Evolutionary conservation across 768 basidiomycete genomes (phyloP).

Genomic region (Hericium erinaceus): DNA sequence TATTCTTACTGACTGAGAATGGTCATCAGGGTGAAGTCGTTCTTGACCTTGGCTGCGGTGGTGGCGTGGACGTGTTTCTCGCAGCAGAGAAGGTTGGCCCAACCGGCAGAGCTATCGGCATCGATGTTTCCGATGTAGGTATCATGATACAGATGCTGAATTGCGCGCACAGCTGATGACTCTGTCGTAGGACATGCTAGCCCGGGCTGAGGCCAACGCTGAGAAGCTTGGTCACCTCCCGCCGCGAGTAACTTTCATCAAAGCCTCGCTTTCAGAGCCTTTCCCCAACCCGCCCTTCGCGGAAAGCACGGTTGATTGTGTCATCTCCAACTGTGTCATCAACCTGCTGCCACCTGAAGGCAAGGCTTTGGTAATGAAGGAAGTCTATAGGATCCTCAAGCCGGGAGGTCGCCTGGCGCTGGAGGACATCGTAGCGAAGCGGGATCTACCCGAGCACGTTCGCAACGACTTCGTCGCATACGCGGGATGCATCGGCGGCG

Average conservation of each 20-base stretch:
- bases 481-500: slow-evolving; percentile 39
- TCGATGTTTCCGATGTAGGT: slow-evolving; percentile 42
- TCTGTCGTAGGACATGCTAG: background rate
- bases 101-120: slow-evolving; percentile 40
- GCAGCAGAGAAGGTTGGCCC: slow-evolving; percentile 42
- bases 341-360: slow-evolving; percentile 36
- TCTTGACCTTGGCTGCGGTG: slow-evolving; percentile 49
- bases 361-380: slow-evolving; percentile 35
- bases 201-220: background rate
- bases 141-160: background rate
- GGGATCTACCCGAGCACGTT: slow-evolving; percentile 33
- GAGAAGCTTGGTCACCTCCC: background rate
- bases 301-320: slow-evolving; percentile 40
- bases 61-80: slow-evolving; percentile 46
- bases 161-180: too few relatives aligned
- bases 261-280: slow-evolving; percentile 30
- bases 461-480: slow-evolving; percentile 32
- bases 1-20: background rate
- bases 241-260: slow-evolving; percentile 12
- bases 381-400: slow-evolving; percentile 41
- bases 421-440: slow-evolving; percentile 41
- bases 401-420: slow-evolving; percentile 46
- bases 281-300: slow-evolving; percentile 31
- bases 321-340: slow-evolving; percentile 51
- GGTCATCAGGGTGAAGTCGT: slow-evolving; percentile 44